Base-by-base conservation (phyloP, 371 early-diverging fungal species). In the Mucor racemosus region DNA sequence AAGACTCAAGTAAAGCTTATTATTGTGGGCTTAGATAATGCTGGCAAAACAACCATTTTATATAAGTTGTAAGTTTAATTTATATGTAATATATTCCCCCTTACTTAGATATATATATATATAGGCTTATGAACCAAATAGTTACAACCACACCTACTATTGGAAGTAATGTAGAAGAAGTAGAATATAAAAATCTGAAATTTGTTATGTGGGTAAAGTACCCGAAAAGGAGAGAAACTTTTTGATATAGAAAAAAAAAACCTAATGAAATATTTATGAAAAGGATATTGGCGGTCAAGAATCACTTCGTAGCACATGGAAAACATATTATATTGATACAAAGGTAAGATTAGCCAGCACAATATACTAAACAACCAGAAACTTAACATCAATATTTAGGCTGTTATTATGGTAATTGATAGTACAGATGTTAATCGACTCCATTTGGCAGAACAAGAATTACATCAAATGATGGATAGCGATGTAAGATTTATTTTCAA, bases 21-120 rank as follows among this genome's bases (percentile, higher is more conserved):
- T 64, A 94, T 96, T 84, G 90, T 97, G 21, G 97, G 98, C 5
- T 84, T 95, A 60, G 97, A 97, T 73, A 94, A 94, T 69, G 95
- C 97, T 14, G 98, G 97, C 58, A 97, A 97, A 82, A 97, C 96
- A 58, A 94, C 90, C 73, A 88, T 89, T 65, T 74, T 90, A 17
- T 90, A 89, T 75, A 89, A 89, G 73, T 82, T 82, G 82, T 79
- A 74, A 62, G 79, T 46, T 10, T 11, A 8, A n/a, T 34, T 4
- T 54, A 54, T 15, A 33, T 14, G 38, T 26, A 44, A 54, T 34
- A 54, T 4, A 34, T 5, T 5, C 13, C 33, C 2, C 1, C 9
- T 31, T 3, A 31, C 34, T 11, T 5, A 33, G 33, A 33, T 11
- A 14, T 5, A 4, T 68, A 90, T 4, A 33, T 11, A 14, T 5